Base-by-base conservation (phyloP, 2,329 filamentous ascomycete species). In the Pseudogymnoascus sp. region DNA sequence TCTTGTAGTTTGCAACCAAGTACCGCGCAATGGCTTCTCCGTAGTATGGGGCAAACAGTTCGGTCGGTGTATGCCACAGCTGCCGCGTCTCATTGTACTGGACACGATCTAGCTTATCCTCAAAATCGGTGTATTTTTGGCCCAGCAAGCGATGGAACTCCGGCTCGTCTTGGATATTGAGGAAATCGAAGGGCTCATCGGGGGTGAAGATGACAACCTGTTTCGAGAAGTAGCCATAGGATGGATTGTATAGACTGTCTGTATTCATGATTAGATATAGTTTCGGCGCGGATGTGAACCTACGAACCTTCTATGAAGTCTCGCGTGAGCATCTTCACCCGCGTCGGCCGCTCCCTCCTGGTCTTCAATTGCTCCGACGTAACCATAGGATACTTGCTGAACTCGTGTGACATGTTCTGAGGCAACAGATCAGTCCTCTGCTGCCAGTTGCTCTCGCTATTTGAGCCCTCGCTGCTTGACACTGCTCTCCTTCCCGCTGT, bases 21-120 rank as follows among this genome's bases (percentile, higher is more conserved):
- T 97, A 97, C 18, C 93, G 88, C n/a, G 93, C 95, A 69, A 99
- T 91, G 36, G 95, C 91, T 80, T 99, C 93, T 72, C 93, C 96
- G 75, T 99, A 99, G 77, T 93, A 96, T 0, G 96, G 95, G 34
- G 91, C 86, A 78, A 99, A 99, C 18, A 99, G 85, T 78, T 99
- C 95, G 0, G 95, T 99, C 0, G 96, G 95, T 11, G 95, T 99
- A 76, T 99, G 96, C 95, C 95, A 99, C 53, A 99, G 82, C 78
- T 99, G 95, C 8, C 95, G 86, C 42, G 90, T 88, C 59, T 90
- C 85, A 56, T 84, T 84, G 61, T 77, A 77, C 21, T 88, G 80
- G 64, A 84, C 81, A 53, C 82, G 84, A 74, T 99, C 96, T 64
- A 99, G 84, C 21, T 80, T 79, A 73, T 97, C 91, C 76, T 99